A percentile compares a stretch with the other conserved stretches of the same genome.
Evolutionary conservation across 2,329 filamentous ascomycete genomes (phyloP).

Genomic region (Xylaria digitata): DNA sequence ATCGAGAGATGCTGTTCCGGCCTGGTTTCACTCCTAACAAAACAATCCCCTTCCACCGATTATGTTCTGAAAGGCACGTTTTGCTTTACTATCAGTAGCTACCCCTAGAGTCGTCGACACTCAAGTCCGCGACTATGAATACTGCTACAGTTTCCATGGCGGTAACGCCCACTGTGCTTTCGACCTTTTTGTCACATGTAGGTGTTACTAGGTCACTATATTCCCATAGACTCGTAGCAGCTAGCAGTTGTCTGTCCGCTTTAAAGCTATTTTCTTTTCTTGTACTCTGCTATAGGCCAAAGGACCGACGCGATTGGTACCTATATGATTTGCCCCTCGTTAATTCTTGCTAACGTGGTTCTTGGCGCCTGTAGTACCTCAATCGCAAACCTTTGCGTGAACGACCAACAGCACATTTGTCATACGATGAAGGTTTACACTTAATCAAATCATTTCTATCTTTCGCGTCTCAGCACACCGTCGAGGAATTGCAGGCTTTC

Average conservation of each 20-base stretch:
- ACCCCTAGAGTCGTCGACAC: conserved; percentile 18
- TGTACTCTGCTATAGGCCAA: background rate
- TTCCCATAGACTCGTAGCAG: background rate
- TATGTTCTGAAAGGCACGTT: conserved; percentile 6
- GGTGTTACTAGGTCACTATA: conserved; percentile 49
- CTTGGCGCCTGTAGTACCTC: conserved; percentile 71
- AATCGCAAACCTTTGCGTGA: conserved; percentile 79
- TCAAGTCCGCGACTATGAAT: conserved; percentile 55
- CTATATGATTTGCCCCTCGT: background rate
- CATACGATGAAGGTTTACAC: conserved; percentile 92
- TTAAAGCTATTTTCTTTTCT: background rate
- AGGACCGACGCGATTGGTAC: background rate
- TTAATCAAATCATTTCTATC: conserved; percentile 87
- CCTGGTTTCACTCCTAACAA: conserved; percentile 14
- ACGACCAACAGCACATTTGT: conserved; percentile 89
- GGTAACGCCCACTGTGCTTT: conserved; percentile 87
- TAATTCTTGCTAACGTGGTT: conserved; percentile 38
- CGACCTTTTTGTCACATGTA: conserved; percentile 89
- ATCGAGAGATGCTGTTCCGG: conserved; percentile 13
- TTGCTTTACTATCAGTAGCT: conserved; percentile 5
- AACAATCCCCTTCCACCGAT: background rate
- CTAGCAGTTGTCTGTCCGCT: background rate
- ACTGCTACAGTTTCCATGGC: conserved; percentile 85
- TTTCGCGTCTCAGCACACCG: conserved; percentile 87
- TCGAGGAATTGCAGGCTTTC: conserved; percentile 93